A percentile compares a stretch with the other conserved stretches of the same genome.
phyloP scores from a whole-genome alignment of 805 yeast species.

The Kuraishia capsulata region DNA sequence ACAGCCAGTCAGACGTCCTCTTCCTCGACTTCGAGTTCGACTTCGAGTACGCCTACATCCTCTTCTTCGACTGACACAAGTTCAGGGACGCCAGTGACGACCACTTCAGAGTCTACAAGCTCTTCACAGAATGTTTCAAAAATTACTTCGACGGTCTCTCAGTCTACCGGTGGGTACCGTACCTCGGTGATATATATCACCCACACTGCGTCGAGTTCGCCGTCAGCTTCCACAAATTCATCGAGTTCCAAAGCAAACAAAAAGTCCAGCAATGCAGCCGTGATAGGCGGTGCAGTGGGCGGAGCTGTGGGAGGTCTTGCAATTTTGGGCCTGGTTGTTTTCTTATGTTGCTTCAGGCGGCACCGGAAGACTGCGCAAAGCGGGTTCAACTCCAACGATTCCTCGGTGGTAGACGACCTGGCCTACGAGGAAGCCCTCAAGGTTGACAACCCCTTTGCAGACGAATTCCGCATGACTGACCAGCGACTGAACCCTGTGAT shows the following conservation, averaged over 20 bases:
- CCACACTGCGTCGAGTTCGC: constrained; percentile 12
- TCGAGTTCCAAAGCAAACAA: constrained; percentile 3
- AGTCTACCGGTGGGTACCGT: constrained; percentile 4
- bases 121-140: constrained; percentile 6
- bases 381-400: constrained; percentile 26
- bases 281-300: constrained; percentile 31
- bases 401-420: constrained; percentile 37
- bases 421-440: constrained; percentile 51
- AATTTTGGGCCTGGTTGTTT: constrained; percentile 16
- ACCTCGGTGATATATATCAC: constrained; percentile 8
- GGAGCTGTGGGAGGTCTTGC: constrained; percentile 21
- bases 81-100: constrained; percentile 13
- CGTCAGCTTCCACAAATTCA: constrained; percentile 10
- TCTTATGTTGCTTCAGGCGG: constrained; percentile 27
- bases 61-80: neutral
- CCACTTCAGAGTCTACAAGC: constrained; percentile 9
- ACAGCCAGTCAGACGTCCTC: constrained; percentile 9
- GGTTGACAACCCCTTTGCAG: constrained; percentile 52
- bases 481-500: constrained; percentile 67
- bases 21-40: constrained; percentile 6
- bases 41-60: constrained; percentile 6
- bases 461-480: constrained; percentile 34
- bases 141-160: constrained; percentile 6
- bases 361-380: constrained; percentile 20
- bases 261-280: constrained; percentile 20